Percentiles rank a stretch among this genome's conserved stretches.
phyloP scores from a whole-genome alignment of 2,329 filamentous ascomycete genomes.

The Neodidymelliopsis sp. region DNA sequence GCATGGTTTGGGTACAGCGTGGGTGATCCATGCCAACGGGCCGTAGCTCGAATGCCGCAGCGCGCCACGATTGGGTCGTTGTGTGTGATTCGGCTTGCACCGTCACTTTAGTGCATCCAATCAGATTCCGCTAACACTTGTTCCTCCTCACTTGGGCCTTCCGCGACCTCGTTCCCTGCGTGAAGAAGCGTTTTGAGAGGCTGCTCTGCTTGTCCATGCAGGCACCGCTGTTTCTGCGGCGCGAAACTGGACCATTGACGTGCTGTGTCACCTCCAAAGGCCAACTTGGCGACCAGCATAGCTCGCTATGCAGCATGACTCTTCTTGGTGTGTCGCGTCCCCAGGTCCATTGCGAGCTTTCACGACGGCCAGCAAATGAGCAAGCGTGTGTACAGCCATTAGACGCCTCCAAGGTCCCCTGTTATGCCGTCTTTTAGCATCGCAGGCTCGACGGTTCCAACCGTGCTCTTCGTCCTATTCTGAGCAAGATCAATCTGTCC shows the following conservation, averaged over 20 bases:
- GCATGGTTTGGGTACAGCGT: slow-evolving; percentile 16
- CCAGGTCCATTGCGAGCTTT: slow-evolving; percentile 37
- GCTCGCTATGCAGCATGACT: slow-evolving; percentile 28
- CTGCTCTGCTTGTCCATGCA: slow-evolving; percentile 40
- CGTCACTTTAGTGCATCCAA: slow-evolving; percentile 25
- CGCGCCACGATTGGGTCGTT: slow-evolving; percentile 14
- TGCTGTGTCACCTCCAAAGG: slow-evolving; percentile 34
- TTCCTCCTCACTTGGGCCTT: slow-evolving; percentile 29
- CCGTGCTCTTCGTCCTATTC: slow-evolving; percentile 45
- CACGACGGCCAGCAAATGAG: slow-evolving; percentile 38
- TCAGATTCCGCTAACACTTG: slow-evolving; percentile 19
- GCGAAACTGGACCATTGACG: slow-evolving; percentile 44
- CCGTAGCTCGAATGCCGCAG: slow-evolving; percentile 27
- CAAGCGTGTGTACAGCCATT: slow-evolving; percentile 39
- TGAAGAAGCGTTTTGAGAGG: slow-evolving; percentile 34
- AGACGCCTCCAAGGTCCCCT: slow-evolving; percentile 43
- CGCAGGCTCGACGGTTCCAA: slow-evolving; percentile 33
- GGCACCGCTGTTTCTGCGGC: slow-evolving; percentile 43
- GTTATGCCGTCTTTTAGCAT: slow-evolving; percentile 34
- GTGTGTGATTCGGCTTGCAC: slow-evolving; percentile 23
- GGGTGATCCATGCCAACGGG: slow-evolving; percentile 35
- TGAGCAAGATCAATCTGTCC: slow-evolving; percentile 45
- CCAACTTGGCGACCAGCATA: slow-evolving; percentile 42
- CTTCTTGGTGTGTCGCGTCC: slow-evolving; percentile 39
- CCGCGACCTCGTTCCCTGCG: slow-evolving; percentile 34